These are phyloP conservation scores for Fusarium acutatum DNA, from an alignment of 2,329 filamentous ascomycete species.

Conservation along the genomic window DNA sequence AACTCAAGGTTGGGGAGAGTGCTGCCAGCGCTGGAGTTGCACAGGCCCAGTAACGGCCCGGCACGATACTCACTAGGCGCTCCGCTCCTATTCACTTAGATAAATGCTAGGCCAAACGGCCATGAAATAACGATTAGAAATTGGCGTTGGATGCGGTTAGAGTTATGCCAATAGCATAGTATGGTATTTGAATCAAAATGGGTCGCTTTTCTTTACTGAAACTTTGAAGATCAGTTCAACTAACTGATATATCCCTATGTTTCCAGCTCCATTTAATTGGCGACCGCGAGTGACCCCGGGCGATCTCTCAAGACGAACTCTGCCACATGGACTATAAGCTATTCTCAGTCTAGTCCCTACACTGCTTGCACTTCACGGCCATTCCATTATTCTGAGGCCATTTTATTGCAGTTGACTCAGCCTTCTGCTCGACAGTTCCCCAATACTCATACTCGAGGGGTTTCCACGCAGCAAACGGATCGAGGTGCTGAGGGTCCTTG, in stretches of 20 bases:
- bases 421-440: neutral
- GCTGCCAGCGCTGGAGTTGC: conserved; percentile 58
- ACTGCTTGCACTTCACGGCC: neutral
- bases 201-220: neutral
- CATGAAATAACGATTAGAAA: conserved; percentile 31
- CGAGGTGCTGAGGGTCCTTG: neutral
- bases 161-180: conserved; percentile 18
- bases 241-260: neutral
- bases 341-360: neutral
- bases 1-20: conserved; percentile 69
- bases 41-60: conserved; percentile 15
- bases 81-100: neutral
- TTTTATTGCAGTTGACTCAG: neutral
- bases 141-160: conserved; percentile 39
- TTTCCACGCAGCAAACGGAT: neutral
- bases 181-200: neutral
- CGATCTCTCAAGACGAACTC: neutral
- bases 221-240: neutral
- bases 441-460: neutral
- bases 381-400: conserved; percentile 1
- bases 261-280: neutral
- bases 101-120: neutral
- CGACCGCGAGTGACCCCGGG: neutral
- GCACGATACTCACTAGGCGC: neutral
- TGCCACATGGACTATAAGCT: neutral